Evolutionary conservation across 1,139 yeast species (phyloP).

Genomic region (Kazachstania sp.): DNA sequence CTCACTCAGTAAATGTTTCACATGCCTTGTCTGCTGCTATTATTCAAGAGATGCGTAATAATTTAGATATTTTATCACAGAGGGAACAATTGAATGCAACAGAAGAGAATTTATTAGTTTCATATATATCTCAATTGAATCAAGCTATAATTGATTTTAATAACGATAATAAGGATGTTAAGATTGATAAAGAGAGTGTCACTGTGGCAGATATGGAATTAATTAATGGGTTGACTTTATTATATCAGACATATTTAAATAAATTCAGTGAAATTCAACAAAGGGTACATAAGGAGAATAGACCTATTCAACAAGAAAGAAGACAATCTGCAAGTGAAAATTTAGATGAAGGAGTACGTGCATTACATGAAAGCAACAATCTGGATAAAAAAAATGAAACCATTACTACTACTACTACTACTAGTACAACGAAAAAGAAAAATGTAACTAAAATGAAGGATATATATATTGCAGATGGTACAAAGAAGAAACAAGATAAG

Average conservation of each 20-base stretch:
- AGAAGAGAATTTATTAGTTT: slow-evolving; percentile 16
- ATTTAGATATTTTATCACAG: slow-evolving; percentile 16
- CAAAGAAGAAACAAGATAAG: not conserved
- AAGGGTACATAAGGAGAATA: not conserved
- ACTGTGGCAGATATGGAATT: slow-evolving; percentile 26
- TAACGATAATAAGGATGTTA: slow-evolving; percentile 26
- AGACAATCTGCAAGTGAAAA: not conserved
- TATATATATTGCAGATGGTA: slow-evolving; percentile 10
- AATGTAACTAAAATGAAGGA: slow-evolving; percentile 1
- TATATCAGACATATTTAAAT: slow-evolving; percentile 27
- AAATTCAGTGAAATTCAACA: slow-evolving; percentile 17
- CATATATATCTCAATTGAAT: slow-evolving; percentile 19
- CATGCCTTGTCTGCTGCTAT: slow-evolving; percentile 27
- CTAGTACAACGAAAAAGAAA: not conserved
- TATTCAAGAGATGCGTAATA: slow-evolving; percentile 22
- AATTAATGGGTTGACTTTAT: slow-evolving; percentile 24
- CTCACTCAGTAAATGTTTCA: slow-evolving; percentile 27
- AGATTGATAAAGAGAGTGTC: slow-evolving; percentile 13
- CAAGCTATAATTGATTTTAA: slow-evolving; percentile 21
- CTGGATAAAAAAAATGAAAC: not conserved
- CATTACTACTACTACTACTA: no score
- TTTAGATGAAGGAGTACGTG: slow-evolving; percentile 1
- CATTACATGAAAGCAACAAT: not conserved
- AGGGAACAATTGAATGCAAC: slow-evolving; percentile 11
- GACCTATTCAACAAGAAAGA: not conserved